Evolutionary conservation across 1,284 basidiomycete species (phyloP).

Genomic region (Papiliotrema laurentii): DNA sequence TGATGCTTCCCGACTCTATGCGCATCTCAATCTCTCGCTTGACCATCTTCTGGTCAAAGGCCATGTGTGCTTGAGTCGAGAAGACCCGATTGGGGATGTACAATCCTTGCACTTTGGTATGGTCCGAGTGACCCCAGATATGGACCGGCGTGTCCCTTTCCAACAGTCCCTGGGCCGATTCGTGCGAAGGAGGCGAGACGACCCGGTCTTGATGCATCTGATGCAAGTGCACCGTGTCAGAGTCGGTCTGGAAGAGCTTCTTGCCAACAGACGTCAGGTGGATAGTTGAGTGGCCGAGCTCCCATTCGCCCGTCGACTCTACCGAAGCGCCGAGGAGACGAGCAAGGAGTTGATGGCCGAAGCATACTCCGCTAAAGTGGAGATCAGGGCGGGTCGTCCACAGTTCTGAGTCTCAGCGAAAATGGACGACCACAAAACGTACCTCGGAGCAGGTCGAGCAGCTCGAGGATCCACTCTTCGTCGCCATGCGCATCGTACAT

Average conservation of each 20-base stretch:
- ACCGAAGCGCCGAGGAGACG: slow-evolving; percentile 9
- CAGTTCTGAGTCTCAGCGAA: slow-evolving; percentile 5
- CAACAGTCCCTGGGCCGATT: slow-evolving; percentile 6
- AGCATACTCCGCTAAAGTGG: slow-evolving; percentile 14
- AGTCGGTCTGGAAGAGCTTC: slow-evolving; percentile 11
- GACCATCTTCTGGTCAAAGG: slow-evolving; percentile 15
- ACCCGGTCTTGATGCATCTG: slow-evolving; percentile 19
- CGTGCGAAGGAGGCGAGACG: slow-evolving; percentile 5
- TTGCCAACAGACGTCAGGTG: slow-evolving; percentile 9
- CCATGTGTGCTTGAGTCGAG: slow-evolving; percentile 17
- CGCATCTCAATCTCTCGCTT: slow-evolving; percentile 16
- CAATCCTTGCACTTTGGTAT: slow-evolving; percentile 14
- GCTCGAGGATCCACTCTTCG: slow-evolving; percentile 12
- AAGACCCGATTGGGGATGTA: slow-evolving; percentile 13
- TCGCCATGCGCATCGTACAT: slow-evolving; percentile 19
- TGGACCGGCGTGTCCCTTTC: slow-evolving; percentile 1
- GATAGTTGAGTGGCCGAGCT: slow-evolving; percentile 13
- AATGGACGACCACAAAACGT: not conserved
- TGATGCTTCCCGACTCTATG: slow-evolving; percentile 7
- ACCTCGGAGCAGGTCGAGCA: slow-evolving; percentile 10
- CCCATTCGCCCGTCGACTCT: slow-evolving; percentile 10
- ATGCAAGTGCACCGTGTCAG: slow-evolving; percentile 11
- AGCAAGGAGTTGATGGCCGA: slow-evolving; percentile 13
- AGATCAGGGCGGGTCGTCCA: slow-evolving; percentile 8
- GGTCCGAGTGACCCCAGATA: slow-evolving; percentile 12